Conservation (phyloP, 768 basidiomycete species). For the Mycena vitilis region DNA sequence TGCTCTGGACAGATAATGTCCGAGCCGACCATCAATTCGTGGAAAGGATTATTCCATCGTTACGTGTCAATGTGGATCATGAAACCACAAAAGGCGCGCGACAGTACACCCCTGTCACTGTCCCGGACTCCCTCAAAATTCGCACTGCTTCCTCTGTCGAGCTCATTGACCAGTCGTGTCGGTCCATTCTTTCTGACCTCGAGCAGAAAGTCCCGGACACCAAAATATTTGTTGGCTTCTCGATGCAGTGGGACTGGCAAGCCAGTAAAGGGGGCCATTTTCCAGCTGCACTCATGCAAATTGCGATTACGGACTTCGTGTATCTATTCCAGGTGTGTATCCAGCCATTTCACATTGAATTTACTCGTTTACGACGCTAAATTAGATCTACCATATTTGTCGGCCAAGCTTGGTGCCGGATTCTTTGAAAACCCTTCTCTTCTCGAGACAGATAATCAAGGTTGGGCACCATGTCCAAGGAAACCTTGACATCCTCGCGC, state of each 20-base stretch:
- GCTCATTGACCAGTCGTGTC: constrained; percentile 1
- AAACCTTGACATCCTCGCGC: neutral
- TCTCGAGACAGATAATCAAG: constrained; percentile 2
- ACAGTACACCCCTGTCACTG: neutral
- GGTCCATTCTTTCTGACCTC: constrained; percentile 5
- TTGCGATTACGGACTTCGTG: neutral
- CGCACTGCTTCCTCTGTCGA: neutral
- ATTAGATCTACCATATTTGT: constrained; percentile 9
- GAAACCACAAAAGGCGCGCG: neutral
- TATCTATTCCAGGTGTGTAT: constrained; percentile 4
- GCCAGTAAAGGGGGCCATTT: constrained; percentile 6
- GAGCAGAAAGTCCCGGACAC: neutral
- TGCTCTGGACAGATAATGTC: constrained; percentile 33
- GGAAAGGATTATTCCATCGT: constrained; percentile 32
- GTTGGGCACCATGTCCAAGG: constrained; percentile 15
- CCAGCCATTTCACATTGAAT: too few relatives aligned
- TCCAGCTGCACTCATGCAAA: constrained; percentile 8
- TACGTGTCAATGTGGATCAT: constrained; percentile 14
- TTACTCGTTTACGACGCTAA: too few relatives aligned
- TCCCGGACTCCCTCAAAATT: neutral
- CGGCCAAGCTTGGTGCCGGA: neutral
- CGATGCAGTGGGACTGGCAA: constrained; percentile 11
- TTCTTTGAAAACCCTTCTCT: neutral
- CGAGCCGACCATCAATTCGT: constrained; percentile 29
- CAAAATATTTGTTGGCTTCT: constrained; percentile 1